Evolutionary conservation across 805 yeast species (phyloP).

Genomic region (Lachancea fermentati): DNA sequence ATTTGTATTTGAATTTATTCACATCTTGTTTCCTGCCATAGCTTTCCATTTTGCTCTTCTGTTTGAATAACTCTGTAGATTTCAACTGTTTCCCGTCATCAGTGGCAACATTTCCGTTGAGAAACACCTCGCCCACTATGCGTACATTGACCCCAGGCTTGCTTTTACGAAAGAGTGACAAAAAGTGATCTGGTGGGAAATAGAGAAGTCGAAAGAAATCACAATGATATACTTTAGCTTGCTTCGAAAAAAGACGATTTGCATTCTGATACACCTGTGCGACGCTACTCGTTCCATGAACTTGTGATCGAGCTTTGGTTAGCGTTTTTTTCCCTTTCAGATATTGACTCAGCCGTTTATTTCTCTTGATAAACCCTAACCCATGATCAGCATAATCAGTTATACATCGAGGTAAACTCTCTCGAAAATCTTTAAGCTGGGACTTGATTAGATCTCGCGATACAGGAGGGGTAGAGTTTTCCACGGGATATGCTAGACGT

Average conservation of each 20-base stretch:
- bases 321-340: background rate
- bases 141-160: conserved; percentile 26
- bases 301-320: conserved; percentile 4
- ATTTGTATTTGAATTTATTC: conserved; percentile 4
- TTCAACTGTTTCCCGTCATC: conserved; percentile 3
- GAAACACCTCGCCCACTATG: conserved; percentile 12
- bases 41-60: conserved; percentile 9
- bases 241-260: conserved; percentile 7
- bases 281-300: conserved; percentile 6
- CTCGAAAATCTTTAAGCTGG: too few relatives aligned
- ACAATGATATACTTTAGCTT: conserved; percentile 17
- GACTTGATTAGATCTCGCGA: too few relatives aligned
- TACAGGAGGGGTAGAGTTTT: conserved; percentile 3
- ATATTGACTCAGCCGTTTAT: conserved; percentile 1
- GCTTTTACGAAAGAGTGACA: conserved; percentile 26
- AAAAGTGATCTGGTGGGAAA: conserved; percentile 28
- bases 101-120: conserved; percentile 17
- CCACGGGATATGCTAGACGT: background rate
- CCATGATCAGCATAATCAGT: too few relatives aligned
- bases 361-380: conserved; percentile 4
- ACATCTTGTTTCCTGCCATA: conserved; percentile 11
- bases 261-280: conserved; percentile 9
- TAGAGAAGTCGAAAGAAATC: conserved; percentile 21
- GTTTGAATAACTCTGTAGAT: conserved; percentile 3
- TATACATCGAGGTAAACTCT: too few relatives aligned